These are phyloP conservation scores for Ceratobasidium sp. DNA, from an alignment of 1,284 basidiomycete species.

Conservation along the genomic window DNA sequence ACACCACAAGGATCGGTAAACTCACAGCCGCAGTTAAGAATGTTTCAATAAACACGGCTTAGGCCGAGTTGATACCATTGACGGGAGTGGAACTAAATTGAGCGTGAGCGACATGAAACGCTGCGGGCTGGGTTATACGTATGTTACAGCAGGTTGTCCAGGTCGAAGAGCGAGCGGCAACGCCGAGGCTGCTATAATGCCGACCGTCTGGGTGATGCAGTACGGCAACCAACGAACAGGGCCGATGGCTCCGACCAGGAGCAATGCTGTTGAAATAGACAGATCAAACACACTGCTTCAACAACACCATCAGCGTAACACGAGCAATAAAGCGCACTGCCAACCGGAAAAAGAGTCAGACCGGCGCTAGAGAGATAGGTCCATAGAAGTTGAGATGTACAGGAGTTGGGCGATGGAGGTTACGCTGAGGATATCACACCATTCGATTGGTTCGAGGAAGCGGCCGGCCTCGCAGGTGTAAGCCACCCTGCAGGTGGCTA, in stretches of 20 bases:
- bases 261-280: slow-evolving; percentile 39
- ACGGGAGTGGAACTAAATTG: slow-evolving; percentile 32
- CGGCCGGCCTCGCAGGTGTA: not conserved
- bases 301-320: not conserved
- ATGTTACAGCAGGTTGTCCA: slow-evolving; percentile 67
- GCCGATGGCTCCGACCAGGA: slow-evolving; percentile 66
- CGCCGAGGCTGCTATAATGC: slow-evolving; percentile 61
- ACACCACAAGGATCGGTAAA: no score
- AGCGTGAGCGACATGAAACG: not conserved
- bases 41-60: slow-evolving; percentile 46
- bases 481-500: no score
- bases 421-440: not conserved
- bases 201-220: slow-evolving; percentile 52
- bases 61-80: slow-evolving; percentile 38
- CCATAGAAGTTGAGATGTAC: not conserved
- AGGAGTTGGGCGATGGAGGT: not conserved
- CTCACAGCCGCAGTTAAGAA: slow-evolving; percentile 40
- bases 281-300: slow-evolving; percentile 44
- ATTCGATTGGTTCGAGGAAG: not conserved
- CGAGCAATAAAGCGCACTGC: not conserved
- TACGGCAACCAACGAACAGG: slow-evolving; percentile 55
- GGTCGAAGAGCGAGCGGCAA: slow-evolving; percentile 69
- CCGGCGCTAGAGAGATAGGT: not conserved
- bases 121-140: slow-evolving; percentile 46
- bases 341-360: slow-evolving; percentile 13